Percentiles rank a stretch among this genome's conserved stretches.
These are phyloP conservation scores for Hyphopichia wangnamkhiaoensis DNA, from an alignment of 1,139 yeast species.

Conservation along the genomic window DNA sequence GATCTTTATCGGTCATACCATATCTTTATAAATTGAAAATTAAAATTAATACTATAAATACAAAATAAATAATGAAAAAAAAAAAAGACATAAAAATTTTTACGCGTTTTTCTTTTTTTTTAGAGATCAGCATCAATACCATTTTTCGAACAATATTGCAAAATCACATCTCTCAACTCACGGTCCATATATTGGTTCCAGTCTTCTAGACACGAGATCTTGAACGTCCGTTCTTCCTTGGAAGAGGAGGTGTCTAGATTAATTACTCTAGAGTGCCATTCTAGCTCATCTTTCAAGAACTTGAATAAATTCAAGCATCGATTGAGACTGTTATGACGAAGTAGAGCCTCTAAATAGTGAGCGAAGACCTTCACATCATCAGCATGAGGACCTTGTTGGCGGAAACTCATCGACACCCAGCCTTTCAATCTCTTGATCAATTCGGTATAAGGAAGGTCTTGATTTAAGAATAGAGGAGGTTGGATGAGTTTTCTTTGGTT, in stretches of 20 bases:
- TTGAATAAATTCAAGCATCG: conserved; percentile 24
- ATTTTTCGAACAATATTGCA: conserved; percentile 7
- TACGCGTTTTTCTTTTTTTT: conserved; percentile 2
- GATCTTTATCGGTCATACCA: background rate
- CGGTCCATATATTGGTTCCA: background rate
- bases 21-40: too few species aligned
- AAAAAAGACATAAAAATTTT: background rate
- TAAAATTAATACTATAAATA: conserved; percentile 1
- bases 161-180: background rate
- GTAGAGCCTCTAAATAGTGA: conserved; percentile 22
- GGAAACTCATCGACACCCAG: conserved; percentile 52
- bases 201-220: conserved; percentile 3
- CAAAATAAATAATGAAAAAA: background rate
- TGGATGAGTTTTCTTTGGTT: conserved; percentile 20
- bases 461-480: conserved; percentile 39
- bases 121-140: conserved; percentile 1
- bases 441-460: conserved; percentile 27
- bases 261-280: conserved; percentile 14
- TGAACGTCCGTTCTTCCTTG: background rate
- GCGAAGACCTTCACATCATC: conserved; percentile 52
- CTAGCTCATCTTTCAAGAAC: conserved; percentile 16
- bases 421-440: conserved; percentile 36
- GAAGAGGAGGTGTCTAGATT: background rate
- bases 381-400: conserved; percentile 56
- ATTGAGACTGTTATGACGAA: conserved; percentile 18